These are phyloP conservation scores for Termitomyces sp. DNA, from an alignment of 1,284 basidiomycete species.

Conservation along the genomic window DNA sequence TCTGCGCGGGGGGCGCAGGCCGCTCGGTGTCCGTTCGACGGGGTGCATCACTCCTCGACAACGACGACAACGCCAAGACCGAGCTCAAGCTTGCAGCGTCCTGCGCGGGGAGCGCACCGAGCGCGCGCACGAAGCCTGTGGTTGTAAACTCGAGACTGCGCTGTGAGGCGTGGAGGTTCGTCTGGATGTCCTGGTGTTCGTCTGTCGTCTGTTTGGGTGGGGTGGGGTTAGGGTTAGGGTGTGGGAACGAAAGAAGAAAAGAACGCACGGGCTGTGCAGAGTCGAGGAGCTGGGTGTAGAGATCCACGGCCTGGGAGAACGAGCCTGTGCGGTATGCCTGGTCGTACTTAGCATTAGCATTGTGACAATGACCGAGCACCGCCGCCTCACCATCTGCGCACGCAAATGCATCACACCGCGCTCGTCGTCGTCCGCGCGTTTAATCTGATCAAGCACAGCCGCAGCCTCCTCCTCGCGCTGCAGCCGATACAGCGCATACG, in stretches of 20 bases:
- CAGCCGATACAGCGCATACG: slow-evolving; percentile 78
- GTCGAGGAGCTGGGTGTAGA: slow-evolving; percentile 77
- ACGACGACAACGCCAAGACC: too few relatives aligned
- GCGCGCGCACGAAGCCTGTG: slow-evolving; percentile 57
- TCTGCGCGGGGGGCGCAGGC: too few relatives aligned
- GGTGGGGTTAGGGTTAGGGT: neutral
- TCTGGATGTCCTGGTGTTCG: slow-evolving; percentile 81
- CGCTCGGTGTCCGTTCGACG: too few relatives aligned
- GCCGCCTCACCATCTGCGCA: slow-evolving; percentile 73
- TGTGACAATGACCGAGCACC: too few relatives aligned
- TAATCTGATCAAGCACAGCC: slow-evolving; percentile 46
- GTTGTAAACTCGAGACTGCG: slow-evolving; percentile 78
- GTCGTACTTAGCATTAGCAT: too few relatives aligned
- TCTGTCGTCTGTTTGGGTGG: slow-evolving; percentile 58
- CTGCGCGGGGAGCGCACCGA: slow-evolving; percentile 59
- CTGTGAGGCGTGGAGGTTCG: slow-evolving; percentile 75
- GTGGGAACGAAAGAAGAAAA: too few relatives aligned
- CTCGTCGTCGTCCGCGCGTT: slow-evolving; percentile 26
- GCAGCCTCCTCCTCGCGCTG: slow-evolving; percentile 68
- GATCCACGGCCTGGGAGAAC: slow-evolving; percentile 65
- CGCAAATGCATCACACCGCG: slow-evolving; percentile 54
- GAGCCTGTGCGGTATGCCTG: slow-evolving; percentile 75
- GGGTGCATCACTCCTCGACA: too few relatives aligned
- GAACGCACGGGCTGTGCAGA: slow-evolving; percentile 62
- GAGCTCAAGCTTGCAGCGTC: too few relatives aligned